These are phyloP conservation scores for Nepenthes gracilis DNA, from an alignment of 148 eudicot genomes.

Conservation along the genomic window DNA sequence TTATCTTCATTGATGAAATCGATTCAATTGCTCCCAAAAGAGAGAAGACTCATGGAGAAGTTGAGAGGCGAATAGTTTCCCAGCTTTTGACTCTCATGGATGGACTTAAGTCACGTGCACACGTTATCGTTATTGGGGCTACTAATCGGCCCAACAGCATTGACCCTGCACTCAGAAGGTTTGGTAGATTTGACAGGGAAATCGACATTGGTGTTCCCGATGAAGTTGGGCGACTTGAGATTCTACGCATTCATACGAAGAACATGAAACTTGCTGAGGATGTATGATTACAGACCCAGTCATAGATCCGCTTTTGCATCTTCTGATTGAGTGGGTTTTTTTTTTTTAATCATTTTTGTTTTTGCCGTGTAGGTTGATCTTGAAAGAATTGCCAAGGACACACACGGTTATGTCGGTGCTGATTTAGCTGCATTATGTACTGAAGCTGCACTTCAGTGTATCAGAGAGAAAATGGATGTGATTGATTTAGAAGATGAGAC, in stretches of 20 bases:
- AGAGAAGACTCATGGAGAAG: conserved; percentile 89
- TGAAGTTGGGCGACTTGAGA: conserved; percentile 84
- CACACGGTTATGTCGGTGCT: conserved; percentile 88
- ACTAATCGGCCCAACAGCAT: conserved; percentile 92
- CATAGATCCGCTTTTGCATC: neutral
- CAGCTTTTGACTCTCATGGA: conserved; percentile 92
- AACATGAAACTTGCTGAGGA: conserved; percentile 94
- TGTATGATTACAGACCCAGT: conserved; percentile 20
- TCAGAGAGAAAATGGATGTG: conserved; percentile 93
- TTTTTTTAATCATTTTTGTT: neutral
- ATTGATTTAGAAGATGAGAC: conserved; percentile 82
- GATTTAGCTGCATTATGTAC: conserved; percentile 85
- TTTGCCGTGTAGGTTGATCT: conserved; percentile 49
- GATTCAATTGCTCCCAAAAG: conserved; percentile 94
- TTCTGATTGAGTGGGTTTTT: neutral
- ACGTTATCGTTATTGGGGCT: conserved; percentile 88
- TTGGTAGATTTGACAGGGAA: conserved; percentile 88
- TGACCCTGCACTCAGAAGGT: conserved; percentile 82
- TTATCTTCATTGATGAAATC: conserved; percentile 80
- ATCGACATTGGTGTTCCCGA: conserved; percentile 93
- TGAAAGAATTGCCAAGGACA: conserved; percentile 74
- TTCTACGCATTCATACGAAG: conserved; percentile 85
- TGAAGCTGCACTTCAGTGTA: conserved; percentile 87
- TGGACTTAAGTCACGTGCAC: conserved; percentile 86
- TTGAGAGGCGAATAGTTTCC: conserved; percentile 91